Base-by-base conservation (phyloP, 192 early-diverging fungal species). In the Linnemannia exigua region DNA sequence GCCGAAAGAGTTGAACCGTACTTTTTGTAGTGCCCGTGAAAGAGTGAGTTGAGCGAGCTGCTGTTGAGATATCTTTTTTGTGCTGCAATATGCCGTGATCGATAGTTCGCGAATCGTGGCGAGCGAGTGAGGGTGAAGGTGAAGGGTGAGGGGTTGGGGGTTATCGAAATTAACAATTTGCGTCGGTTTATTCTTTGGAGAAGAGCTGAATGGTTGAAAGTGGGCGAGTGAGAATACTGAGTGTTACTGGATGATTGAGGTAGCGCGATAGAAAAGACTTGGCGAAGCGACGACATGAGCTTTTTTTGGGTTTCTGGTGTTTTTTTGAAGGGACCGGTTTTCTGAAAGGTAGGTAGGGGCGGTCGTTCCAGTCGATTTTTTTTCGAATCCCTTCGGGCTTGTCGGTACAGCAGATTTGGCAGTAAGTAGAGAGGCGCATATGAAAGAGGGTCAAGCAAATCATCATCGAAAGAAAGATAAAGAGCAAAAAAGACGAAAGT, bases 91-190 rank as follows among this genome's bases (percentile, higher is more conserved):
- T n/a, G n/a, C n/a, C n/a, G n/a, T n/a, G 9, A 44, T 44, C 41
- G 41, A 44, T 44, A 44, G 41, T 44, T 52, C 19, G 51, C 51
- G 51, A 52, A 20, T 44, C 41, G 41, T 6, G 41, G 41, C 41
- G 41, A 44, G 41, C 9, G 41, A 44, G 41, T 9, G 41, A 44
- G 41, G 3, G 58, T 61, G 58, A n/a, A n/a, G 25, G 58, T 31
- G 28, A 61, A 25, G 58, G 28, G 58, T 63, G 52, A 54, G 52
- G 52, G 52, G n/a, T n/a, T n/a, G 25, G 58, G 28, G 28, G 58
- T 63, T 63, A 63, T 63, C 58, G 58, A 63, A 15, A 63, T 63
- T 63, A 63, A 63, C 28, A 63, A 63, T 25, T n/a, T 44, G 58
- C 58, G 58, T 63, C 58, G 58, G 58, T 63, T 63, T 63, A 63